Percentiles rank a stretch among this genome's conserved stretches.
Conservation (phyloP, 2,329 filamentous ascomycete genomes). For the Xylaria arbuscula region DNA sequence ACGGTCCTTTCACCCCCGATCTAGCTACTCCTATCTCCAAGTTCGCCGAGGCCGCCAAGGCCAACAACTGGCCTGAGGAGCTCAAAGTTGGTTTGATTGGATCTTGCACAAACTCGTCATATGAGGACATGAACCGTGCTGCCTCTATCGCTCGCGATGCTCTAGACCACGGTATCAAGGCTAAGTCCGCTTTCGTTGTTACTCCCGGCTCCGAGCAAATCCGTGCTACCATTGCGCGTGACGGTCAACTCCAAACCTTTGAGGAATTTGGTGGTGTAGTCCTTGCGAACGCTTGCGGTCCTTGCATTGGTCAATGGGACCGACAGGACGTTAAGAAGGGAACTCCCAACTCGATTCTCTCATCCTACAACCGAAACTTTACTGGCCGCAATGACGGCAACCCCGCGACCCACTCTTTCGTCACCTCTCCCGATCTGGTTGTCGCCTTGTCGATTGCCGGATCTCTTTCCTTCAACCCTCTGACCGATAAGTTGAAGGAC, state of each 20-base stretch:
- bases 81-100: conserved; percentile 97
- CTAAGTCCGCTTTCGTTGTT: conserved; percentile 92
- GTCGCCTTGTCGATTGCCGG: conserved; percentile 88
- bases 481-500: conserved; percentile 91
- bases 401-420: conserved; percentile 93
- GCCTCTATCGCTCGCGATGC: conserved; percentile 93
- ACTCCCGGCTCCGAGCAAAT: conserved; percentile 98
- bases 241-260: conserved; percentile 92
- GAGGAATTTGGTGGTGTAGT: conserved; percentile 96
- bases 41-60: conserved; percentile 93
- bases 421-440: conserved; percentile 89
- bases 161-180: conserved; percentile 90
- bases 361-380: conserved; percentile 99
- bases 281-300: conserved; percentile 93
- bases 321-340: conserved; percentile 94
- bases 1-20: conserved; percentile 98
- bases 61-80: conserved; percentile 95
- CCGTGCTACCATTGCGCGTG: conserved; percentile 88
- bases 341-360: conserved; percentile 94
- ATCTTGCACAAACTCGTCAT: conserved; percentile 93
- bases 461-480: conserved; percentile 90
- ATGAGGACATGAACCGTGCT: conserved; percentile 91
- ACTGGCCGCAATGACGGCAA: conserved; percentile 97
- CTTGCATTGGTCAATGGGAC: conserved; percentile 96
- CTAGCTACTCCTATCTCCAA: conserved; percentile 97